These are phyloP conservation scores for Raffaelea ambrosiae DNA, from an alignment of 2,329 filamentous ascomycete species.

Conservation along the genomic window DNA sequence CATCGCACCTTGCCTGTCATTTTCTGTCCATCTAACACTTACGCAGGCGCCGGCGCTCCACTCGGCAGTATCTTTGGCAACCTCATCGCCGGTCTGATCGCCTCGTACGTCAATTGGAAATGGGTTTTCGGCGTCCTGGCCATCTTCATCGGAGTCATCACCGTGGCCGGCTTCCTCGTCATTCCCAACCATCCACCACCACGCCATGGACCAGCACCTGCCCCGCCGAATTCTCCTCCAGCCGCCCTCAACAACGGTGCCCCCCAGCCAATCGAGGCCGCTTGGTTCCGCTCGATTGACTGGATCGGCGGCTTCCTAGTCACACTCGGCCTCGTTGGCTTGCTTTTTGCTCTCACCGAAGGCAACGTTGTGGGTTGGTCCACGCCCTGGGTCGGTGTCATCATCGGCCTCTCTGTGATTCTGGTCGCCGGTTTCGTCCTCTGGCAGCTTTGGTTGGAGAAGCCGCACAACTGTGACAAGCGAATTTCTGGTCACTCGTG, in stretches of 20 bases:
- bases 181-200: conserved; percentile 35
- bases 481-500: conserved; percentile 16
- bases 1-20: not conserved
- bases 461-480: conserved; percentile 25
- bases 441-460: conserved; percentile 55
- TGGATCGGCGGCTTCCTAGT: conserved; percentile 59
- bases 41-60: conserved; percentile 50
- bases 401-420: conserved; percentile 50
- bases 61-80: conserved; percentile 58
- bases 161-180: conserved; percentile 47
- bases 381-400: conserved; percentile 50
- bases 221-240: not conserved
- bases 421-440: conserved; percentile 47
- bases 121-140: conserved; percentile 60
- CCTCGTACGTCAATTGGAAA: conserved; percentile 54
- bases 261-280: not conserved
- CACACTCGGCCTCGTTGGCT: conserved; percentile 51
- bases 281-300: conserved; percentile 33
- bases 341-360: conserved; percentile 60
- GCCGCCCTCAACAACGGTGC: no score
- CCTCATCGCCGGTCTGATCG: conserved; percentile 53
- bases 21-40: not conserved
- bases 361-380: conserved; percentile 62
- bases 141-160: conserved; percentile 48
- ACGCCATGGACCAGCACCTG: conserved; percentile 9